phyloP scores from a whole-genome alignment of 257 asterid genomes.

The Capsicum chinense region DNA sequence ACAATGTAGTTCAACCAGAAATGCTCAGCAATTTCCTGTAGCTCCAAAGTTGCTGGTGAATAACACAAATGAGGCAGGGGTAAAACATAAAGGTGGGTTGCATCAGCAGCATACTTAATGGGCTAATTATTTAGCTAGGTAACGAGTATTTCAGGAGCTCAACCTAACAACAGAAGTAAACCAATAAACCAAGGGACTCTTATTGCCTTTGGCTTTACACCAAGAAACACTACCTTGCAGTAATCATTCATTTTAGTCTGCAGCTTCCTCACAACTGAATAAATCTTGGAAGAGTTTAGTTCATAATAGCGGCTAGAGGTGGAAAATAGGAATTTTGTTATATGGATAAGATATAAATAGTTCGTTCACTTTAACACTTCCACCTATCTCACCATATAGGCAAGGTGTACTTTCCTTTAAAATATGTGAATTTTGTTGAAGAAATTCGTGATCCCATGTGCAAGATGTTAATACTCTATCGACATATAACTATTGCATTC shows the following conservation, averaged over 20 bases:
- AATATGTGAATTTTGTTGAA: background rate
- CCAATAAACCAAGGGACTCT: conserved; percentile 18
- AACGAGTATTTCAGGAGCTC: conserved; percentile 6
- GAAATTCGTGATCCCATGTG: conserved; percentile 21
- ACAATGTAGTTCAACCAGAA: background rate
- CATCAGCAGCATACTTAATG: background rate
- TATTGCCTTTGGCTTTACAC: conserved; percentile 14
- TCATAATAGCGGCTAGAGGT: background rate
- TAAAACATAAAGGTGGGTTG: background rate
- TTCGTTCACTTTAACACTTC: background rate
- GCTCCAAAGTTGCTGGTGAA: background rate
- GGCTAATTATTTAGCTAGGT: background rate
- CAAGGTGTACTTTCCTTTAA: background rate
- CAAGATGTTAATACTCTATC: background rate
- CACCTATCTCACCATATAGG: conserved; percentile 9
- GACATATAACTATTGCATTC: conserved; percentile 10
- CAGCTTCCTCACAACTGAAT: conserved; percentile 3
- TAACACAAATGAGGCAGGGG: background rate
- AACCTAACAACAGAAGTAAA: background rate
- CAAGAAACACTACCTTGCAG: conserved; percentile 4
- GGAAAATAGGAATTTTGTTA: background rate
- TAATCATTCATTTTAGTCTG: background rate
- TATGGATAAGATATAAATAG: background rate
- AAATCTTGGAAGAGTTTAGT: background rate
- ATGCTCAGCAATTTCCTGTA: background rate